These are phyloP conservation scores for Annulohypoxylon nitens DNA, from an alignment of 495 filamentous ascomycete species.

Conservation along the genomic window DNA sequence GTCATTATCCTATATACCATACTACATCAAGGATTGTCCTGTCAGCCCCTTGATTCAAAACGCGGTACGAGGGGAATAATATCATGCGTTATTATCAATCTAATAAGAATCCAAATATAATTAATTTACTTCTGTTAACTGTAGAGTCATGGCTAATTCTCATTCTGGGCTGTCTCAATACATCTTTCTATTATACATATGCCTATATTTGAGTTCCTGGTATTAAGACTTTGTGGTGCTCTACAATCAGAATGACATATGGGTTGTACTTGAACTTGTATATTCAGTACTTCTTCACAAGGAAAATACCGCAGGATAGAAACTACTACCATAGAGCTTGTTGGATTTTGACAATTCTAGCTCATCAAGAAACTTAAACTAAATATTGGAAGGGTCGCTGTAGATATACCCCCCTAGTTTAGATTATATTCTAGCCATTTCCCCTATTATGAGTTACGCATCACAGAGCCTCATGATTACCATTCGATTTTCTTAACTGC, in stretches of 20 bases:
- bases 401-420: not conserved
- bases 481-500: not conserved
- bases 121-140: too few relatives aligned
- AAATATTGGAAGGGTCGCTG: not conserved
- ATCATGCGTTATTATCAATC: not conserved
- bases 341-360: not conserved
- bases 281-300: not conserved
- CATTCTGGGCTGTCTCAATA: too few relatives aligned
- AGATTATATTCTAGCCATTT: not conserved
- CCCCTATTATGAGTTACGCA: not conserved
- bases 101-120: not conserved
- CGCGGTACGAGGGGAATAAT: not conserved
- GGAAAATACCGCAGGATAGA: not conserved
- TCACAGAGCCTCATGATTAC: not conserved
- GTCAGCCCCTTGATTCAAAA: not conserved
- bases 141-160: too few relatives aligned
- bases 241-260: not conserved
- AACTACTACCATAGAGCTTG: too few relatives aligned
- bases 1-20: not conserved
- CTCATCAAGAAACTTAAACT: not conserved
- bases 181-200: too few relatives aligned
- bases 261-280: not conserved
- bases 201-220: too few relatives aligned
- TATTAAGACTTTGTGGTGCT: too few relatives aligned
- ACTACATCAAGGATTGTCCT: not conserved